A percentile compares a stretch with the other conserved stretches of the same genome.
Evolutionary conservation across 345 rosid genomes (phyloP).

Genomic region (Pelargonium nanum): DNA sequence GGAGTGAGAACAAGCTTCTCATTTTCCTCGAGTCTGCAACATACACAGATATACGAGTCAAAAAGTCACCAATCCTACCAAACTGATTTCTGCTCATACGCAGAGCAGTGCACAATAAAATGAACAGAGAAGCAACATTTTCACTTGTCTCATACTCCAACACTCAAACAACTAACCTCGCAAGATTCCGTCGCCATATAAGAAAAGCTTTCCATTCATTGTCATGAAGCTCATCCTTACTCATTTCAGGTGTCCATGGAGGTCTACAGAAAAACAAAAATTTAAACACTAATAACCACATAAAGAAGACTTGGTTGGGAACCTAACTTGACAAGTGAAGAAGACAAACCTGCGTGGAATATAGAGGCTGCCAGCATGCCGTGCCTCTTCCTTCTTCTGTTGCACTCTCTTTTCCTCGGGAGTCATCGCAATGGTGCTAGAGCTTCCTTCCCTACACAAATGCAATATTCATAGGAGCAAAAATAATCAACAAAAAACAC

Average conservation of each 20-base stretch:
- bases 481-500: conserved; percentile 5
- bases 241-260: conserved; percentile 58
- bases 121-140: background rate
- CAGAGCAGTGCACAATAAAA: background rate
- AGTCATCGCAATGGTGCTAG: conserved; percentile 36
- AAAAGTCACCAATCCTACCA: background rate
- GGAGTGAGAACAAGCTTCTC: conserved; percentile 89
- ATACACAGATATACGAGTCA: conserved; percentile 4
- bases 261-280: conserved; percentile 35
- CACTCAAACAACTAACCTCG: conserved; percentile 35
- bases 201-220: conserved; percentile 65
- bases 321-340: background rate
- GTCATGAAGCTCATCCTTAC: conserved; percentile 58
- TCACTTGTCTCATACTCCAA: background rate
- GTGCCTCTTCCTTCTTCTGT: conserved; percentile 55
- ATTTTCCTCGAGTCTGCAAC: conserved; percentile 82
- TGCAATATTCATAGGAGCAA: background rate
- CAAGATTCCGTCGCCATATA: conserved; percentile 71
- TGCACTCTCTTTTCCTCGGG: conserved; percentile 53
- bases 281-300: conserved; percentile 2
- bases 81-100: background rate
- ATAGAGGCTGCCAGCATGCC: conserved; percentile 51
- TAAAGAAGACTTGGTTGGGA: background rate
- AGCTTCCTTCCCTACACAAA: conserved; percentile 52
- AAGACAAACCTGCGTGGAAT: conserved; percentile 51